Conservation (phyloP, 2,329 filamentous ascomycete species). For the Pezizomycotina sp. region DNA sequence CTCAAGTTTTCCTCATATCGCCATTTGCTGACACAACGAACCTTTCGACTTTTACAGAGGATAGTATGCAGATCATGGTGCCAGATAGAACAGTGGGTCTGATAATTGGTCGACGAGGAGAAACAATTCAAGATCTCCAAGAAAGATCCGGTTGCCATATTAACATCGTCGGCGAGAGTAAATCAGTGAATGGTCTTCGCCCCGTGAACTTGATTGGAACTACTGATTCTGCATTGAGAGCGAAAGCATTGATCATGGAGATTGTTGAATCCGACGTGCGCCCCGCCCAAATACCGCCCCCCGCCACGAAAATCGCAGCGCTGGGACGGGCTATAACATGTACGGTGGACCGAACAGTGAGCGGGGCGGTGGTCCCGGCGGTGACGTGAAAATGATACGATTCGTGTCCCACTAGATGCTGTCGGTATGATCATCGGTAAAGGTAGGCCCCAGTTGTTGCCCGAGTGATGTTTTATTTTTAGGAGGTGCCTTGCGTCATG, state of each 20-base stretch:
- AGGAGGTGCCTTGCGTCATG: no score
- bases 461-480: conserved; percentile 1
- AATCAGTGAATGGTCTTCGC: conserved; percentile 75
- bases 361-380: conserved; percentile 30
- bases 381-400: conserved; percentile 66
- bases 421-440: conserved; percentile 96
- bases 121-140: conserved; percentile 83
- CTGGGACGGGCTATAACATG: conserved; percentile 29
- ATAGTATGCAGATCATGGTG: conserved; percentile 84
- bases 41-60: conserved; percentile 57
- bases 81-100: conserved; percentile 82
- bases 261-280: conserved; percentile 84
- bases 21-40: conserved; percentile 20
- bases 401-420: conserved; percentile 74
- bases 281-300: conserved; percentile 28
- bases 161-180: conserved; percentile 85
- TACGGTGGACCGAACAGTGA: conserved; percentile 12
- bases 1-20: not conserved
- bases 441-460: conserved; percentile 31
- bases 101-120: conserved; percentile 83
- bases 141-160: conserved; percentile 87
- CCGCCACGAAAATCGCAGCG: conserved; percentile 30
- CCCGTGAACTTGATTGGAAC: conserved; percentile 82
- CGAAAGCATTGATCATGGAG: conserved; percentile 78
- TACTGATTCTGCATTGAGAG: conserved; percentile 53